phyloP scores from a whole-genome alignment of 2,329 filamentous ascomycete genomes.

The Colletotrichum sp. region DNA sequence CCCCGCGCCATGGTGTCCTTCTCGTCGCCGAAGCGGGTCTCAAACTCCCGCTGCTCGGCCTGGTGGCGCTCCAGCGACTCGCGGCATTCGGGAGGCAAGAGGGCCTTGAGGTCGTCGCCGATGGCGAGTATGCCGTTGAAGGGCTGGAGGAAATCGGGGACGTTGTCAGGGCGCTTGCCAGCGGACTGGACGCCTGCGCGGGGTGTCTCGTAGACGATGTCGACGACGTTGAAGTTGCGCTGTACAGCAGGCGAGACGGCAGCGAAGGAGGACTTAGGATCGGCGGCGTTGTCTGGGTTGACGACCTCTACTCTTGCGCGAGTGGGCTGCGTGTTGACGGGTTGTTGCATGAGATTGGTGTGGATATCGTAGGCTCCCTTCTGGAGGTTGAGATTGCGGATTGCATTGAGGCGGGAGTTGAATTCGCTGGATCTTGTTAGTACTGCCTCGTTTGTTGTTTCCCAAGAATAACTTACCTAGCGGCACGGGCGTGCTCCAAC shows the following conservation, averaged over 20 bases:
- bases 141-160: conserved; percentile 51
- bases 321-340: conserved; percentile 86
- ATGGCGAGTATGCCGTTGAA: conserved; percentile 69
- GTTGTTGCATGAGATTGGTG: conserved; percentile 90
- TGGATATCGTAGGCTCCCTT: conserved; percentile 87
- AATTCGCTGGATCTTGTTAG: conserved; percentile 66
- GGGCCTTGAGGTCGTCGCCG: conserved; percentile 66
- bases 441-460: neutral
- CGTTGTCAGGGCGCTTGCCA: conserved; percentile 37
- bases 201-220: conserved; percentile 59
- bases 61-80: conserved; percentile 73
- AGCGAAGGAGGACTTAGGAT: conserved; percentile 44
- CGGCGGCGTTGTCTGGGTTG: conserved; percentile 34
- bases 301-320: conserved; percentile 83
- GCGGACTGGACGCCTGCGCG: conserved; percentile 49
- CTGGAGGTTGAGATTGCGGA: conserved; percentile 69
- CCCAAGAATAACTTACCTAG: conserved; percentile 67
- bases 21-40: conserved; percentile 76
- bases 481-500: conserved; percentile 89
- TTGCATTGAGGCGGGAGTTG: conserved; percentile 75
- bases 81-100: conserved; percentile 74
- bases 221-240: conserved; percentile 62
- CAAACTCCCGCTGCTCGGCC: conserved; percentile 73
- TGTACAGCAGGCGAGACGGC: conserved; percentile 53
- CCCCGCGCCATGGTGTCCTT: conserved; percentile 56